Evolutionary conservation across 257 asterid genomes (phyloP), one percentile per base, ranked within the genome.

Genomic region (Penstemon davidsonii): DNA sequence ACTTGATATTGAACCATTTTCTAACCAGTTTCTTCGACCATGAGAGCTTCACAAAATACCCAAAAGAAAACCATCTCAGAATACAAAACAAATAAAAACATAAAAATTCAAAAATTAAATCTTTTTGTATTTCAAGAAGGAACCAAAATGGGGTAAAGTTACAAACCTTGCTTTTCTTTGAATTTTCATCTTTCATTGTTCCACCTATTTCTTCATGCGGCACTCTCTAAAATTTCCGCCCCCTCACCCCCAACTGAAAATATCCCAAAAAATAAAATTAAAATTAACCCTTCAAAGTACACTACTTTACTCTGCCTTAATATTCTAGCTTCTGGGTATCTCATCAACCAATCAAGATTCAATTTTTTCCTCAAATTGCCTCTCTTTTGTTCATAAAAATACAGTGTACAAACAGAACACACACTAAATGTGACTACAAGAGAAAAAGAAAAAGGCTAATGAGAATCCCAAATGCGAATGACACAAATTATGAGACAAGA

Each of bases 1-100:
- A 85, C 78, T 88, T 93, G 85, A 88, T 76, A 74, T 82, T 90
- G 90, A 93, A 90, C 96, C 89, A 88, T 72, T 83, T 93, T 62
- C 91, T 80, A 59, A 94, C 78, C 81, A 93, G 80, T 78, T 73
- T 91, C 87, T 83, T 91, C 10, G 99, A 78, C 99, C 99, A 94
- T 13, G 99, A 94, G 77, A 94, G 87, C 99, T 94, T 70, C 83
- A 84, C 53, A 63, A 52, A 41, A 70, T 8, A 13, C 63, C 74
- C 37, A 53, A 74, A 18, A 25, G 78, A 15, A 78, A 71, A 58
- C 47, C 71, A 76, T 47, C 60, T 86, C 84, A 86, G 86, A 76
- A 70, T 80, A 75, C 67, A 76, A 75, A 70, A 53, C 58, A 41
- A 54, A 47, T 58, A 2, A 53, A 66, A 11, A 37, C n/a, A 25